Percentiles rank a stretch among this genome's conserved stretches.
Conservation (phyloP, 768 basidiomycete species). For the Naganishia onofrii region DNA sequence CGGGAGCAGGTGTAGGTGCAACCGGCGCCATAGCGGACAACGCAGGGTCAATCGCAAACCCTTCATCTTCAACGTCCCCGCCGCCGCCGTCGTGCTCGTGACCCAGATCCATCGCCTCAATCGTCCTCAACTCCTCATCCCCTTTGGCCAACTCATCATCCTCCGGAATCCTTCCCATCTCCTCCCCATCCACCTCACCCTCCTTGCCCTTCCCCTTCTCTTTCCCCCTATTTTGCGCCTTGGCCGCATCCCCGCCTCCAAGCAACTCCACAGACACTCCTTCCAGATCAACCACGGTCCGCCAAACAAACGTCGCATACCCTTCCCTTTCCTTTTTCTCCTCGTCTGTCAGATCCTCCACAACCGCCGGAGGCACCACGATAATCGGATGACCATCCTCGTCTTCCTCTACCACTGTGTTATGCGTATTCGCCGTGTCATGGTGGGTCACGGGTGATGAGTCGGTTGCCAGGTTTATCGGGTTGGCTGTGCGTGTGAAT, state of each 20-base stretch:
- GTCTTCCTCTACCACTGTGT: not conserved
- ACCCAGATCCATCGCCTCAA: not conserved
- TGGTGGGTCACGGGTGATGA: not conserved
- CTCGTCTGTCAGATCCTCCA: conserved; percentile 1
- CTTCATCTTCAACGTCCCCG: too few relatives aligned
- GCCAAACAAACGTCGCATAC: conserved; percentile 27
- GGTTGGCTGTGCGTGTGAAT: conserved; percentile 3
- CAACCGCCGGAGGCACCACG: not conserved
- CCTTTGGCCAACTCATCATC: not conserved
- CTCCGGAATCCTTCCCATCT: not conserved
- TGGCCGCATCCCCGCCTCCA: not conserved
- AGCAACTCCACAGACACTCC: not conserved
- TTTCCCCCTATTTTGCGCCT: not conserved
- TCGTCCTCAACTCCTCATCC: conserved; percentile 4
- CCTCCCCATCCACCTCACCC: not conserved
- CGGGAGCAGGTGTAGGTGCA: not conserved
- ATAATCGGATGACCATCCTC: not conserved
- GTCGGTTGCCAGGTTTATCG: conserved; percentile 19
- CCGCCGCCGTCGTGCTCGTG: not conserved
- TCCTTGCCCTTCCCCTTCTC: not conserved
- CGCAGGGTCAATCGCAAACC: conserved; percentile 8
- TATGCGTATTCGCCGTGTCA: too few relatives aligned
- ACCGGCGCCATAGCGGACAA: not conserved
- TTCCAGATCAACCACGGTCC: conserved; percentile 5
- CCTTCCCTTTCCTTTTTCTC: conserved; percentile 14